These are phyloP conservation scores for Tetrahymena thermophila DNA, from an alignment of 73 alveolate genomes.

Conservation along the genomic window DNA sequence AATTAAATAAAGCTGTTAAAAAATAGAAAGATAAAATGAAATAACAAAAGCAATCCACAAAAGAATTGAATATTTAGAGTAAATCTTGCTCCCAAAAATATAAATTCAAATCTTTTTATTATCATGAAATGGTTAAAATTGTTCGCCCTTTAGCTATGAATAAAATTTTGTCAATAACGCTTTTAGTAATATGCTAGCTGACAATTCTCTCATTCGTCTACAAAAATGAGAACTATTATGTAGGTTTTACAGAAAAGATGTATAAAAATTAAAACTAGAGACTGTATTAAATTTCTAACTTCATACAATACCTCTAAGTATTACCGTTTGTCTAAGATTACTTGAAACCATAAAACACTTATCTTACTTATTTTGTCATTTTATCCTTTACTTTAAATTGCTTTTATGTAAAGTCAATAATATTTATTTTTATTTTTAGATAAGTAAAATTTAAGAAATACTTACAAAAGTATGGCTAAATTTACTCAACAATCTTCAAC, in stretches of 20 bases:
- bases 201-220: neutral
- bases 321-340: neutral
- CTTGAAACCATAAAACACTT: neutral
- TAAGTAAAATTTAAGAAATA: neutral
- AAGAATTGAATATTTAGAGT: neutral
- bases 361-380: neutral
- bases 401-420: neutral
- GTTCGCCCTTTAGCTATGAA: neutral
- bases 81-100: neutral
- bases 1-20: too few species aligned
- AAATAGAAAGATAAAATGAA: neutral
- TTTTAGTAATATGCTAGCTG: neutral
- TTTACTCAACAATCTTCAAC: neutral
- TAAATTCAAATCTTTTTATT: neutral
- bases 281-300: neutral
- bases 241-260: neutral
- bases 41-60: neutral
- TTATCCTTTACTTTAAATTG: neutral
- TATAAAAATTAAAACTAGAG: neutral
- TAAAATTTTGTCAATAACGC: neutral
- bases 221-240: neutral
- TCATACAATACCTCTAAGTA: neutral
- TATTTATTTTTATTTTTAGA: neutral
- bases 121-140: neutral
- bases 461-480: neutral